Base-by-base conservation (phyloP, 2,329 filamentous ascomycete genomes). In the Sarocladium brachiariae region DNA sequence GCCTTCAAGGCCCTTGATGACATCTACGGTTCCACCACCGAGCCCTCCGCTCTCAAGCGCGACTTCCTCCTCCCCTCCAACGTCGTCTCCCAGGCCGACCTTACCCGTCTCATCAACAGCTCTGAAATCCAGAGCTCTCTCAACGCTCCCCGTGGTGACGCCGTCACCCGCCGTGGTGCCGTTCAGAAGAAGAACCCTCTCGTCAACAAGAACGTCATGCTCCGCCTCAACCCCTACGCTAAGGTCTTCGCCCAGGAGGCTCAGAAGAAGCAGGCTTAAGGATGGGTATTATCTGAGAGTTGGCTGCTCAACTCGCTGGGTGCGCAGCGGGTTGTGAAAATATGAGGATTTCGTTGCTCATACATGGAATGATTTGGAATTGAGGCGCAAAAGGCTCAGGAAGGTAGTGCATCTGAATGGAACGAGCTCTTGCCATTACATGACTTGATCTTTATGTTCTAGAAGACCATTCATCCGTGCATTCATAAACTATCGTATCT, bases 151-250 rank as follows among this genome's bases (percentile, higher is more conserved):
- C 93, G 91, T 81, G 93, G 93, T 64, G 83, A 86, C 63, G 83
- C 89, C 68, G 76, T 84, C 69, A 95, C 90, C 75, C 96, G 96
- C 84, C 89, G 93, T 69, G 76, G 80, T 62, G 76, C 81, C 67
- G 89, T 96, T 62, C 92, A 96, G 84, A 99, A 99, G 90, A 97
- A 97, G 91, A 99, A 99, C 84, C 93, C 93, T 67, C 90, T 99
- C 63, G 81, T 80, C 77, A 99, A 99, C 87, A 95, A 90, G 84
- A 93, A 97, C 83, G 87, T 99, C 62, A 83, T 96, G 75, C 87
- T 99, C 70, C 87, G 93, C 67, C 87, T 99, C 73, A 99, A 99
- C 86, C 93, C 93, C 58, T 99, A 99, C 77, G 92, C 93, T 63
- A 80, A 86, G 64, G 84, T 88, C 57, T 99, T 95, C 77, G 78